These are phyloP conservation scores for Gastrodia elata DNA, from an alignment of 106 monocot species.

Conservation along the genomic window DNA sequence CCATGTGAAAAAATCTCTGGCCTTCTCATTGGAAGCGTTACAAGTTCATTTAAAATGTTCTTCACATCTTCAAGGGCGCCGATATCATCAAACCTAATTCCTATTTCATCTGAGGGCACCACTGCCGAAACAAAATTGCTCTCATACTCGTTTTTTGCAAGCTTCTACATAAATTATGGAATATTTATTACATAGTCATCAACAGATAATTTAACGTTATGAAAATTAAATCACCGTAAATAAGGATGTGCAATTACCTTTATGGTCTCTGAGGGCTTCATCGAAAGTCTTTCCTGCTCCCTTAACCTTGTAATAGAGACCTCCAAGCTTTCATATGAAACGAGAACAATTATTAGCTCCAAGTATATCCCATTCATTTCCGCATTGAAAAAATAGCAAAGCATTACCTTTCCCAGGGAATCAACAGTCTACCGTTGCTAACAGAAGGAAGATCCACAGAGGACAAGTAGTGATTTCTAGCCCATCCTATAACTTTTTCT, in stretches of 20 bases:
- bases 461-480: conserved; percentile 83
- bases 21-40: conserved; percentile 92
- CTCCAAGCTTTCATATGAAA: conserved; percentile 58
- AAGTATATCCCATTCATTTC: neutral
- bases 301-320: conserved; percentile 63
- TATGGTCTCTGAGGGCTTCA: conserved; percentile 51
- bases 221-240: neutral
- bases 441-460: conserved; percentile 42
- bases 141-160: conserved; percentile 96
- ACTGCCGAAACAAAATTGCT: conserved; percentile 89
- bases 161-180: conserved; percentile 41
- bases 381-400: neutral
- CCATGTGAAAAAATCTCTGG: conserved; percentile 95
- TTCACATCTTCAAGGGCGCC: conserved; percentile 98
- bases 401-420: conserved; percentile 78
- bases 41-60: conserved; percentile 79
- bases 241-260: conserved; percentile 35
- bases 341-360: neutral
- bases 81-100: conserved; percentile 91
- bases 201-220: neutral
- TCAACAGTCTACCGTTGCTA: conserved; percentile 47
- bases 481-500: conserved; percentile 85
- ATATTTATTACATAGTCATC: neutral
- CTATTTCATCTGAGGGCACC: conserved; percentile 85
- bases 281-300: conserved; percentile 49